Evolutionary conservation across 495 filamentous ascomycete species (phyloP), one percentile per base, ranked within the genome.

Genomic region (Aspergillus funiculosus): DNA sequence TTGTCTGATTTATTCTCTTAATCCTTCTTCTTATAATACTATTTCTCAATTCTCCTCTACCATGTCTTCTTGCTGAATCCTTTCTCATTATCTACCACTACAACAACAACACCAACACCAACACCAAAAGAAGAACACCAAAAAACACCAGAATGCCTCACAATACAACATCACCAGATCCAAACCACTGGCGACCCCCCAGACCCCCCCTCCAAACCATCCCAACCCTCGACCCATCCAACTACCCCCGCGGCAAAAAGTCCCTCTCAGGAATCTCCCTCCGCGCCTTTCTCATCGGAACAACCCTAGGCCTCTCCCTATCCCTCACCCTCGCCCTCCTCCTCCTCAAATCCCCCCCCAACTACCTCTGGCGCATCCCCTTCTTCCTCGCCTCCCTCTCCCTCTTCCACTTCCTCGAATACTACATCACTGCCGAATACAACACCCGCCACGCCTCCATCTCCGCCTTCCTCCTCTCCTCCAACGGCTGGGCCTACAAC

Each of bases 341-440:
- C 37, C 60, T 48, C 60, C 46, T 54, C 58, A 56, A 21, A 34
- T 60, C 20, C 57, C 43, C 48, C 1, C 67, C n/a, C n/a, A n/a
- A 63, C 20, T 71, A 77, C 0, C 74, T 90, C 50, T 96, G 90
- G 89, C 86, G 92, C 48, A 60, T 84, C 1, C 81, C 88, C 13
- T 83, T 88, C 72, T 95, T 98, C 70, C 53, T 89, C 57, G 66
- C 74, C 35, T 63, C 80, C 19, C 81, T 98, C 43, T 79, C 82
- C 11, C 59, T 84, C 43, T 96, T 96, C 76, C 92, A 98, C 67
- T 94, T 94, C 69, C 83, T 98, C 64, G 92, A 98, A 67, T 98
- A 86, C 74, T 91, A 77, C 71, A 83, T 80, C 37, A 96, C 91
- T 0, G 92, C 92, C 19, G 67, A 65, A 17, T 86, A 85, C 66